Base-by-base conservation (phyloP, 305 asterid species). In the Fraxinus angustifolia region DNA sequence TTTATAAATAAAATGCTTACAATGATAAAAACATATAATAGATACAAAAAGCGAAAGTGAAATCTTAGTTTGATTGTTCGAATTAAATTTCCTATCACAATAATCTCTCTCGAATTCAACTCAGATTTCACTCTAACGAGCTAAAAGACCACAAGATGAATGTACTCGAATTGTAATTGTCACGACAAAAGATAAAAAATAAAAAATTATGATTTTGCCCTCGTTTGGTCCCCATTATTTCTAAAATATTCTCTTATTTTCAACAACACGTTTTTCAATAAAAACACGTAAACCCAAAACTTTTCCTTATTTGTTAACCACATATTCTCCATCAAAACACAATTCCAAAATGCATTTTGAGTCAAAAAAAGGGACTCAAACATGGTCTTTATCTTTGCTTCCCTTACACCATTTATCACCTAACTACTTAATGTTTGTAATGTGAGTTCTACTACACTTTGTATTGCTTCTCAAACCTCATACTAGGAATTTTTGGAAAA, bases 401-500 rank as follows among this genome's bases (percentile, higher is more conserved):
- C 76, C 77, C 72, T 48, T 19, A 68, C 16, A 75, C 56, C 30
- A 53, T 71, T 82, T 34, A 16, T 35, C 12, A 11, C 78, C 71
- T 33, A 71, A 75, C 12, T 45, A 77, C 83, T 75, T 78, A 45
- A 84, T 36, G 53, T 48, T 82, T 28, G 30, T 42, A 60, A 76
- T 79, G 45, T 40, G 78, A 72, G 8, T 19, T 34, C 1, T 34
- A 14, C 76, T 68, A 53, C 50, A 65, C 60, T 67, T 62, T 77
- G 79, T 28, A 53, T 77, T 82, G 79, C 81, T 76, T 78, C 11
- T 3, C 53, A 45, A 62, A 38, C 42, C 71, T 14, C 78, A 38
- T 5, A 78, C 58, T 12, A 76, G 16, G 16, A 48, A 76, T 23
- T 16, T 26, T 3, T 76, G 42, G 11, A 48, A 76, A 71, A 71